Conservation (phyloP, 768 basidiomycete genomes). For the Tulasnella sp. region DNA sequence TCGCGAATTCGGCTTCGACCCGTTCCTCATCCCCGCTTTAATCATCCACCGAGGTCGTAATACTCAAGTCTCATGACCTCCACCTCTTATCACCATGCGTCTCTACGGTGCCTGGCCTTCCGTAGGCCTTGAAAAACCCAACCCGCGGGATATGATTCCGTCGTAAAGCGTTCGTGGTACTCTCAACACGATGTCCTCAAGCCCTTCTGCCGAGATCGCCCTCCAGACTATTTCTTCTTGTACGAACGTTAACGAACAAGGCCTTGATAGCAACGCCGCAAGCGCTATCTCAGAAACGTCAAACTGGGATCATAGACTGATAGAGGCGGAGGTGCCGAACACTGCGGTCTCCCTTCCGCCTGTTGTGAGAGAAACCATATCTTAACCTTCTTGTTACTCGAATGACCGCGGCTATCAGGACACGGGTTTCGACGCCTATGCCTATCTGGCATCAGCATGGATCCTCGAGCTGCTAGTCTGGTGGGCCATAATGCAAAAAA, state of each 20-base stretch:
- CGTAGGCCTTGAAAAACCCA: not conserved
- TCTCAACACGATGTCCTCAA: not conserved
- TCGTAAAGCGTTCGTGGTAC: not conserved
- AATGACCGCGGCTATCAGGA: conserved; percentile 11
- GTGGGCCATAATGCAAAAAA: not conserved
- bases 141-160: not conserved
- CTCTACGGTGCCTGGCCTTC: not conserved
- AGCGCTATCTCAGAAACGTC: not conserved
- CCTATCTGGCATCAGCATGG: conserved; percentile 28
- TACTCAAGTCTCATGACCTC: not conserved
- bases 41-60: not conserved
- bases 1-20: no score
- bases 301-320: not conserved
- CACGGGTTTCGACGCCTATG: conserved; percentile 33
- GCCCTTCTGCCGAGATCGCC: not conserved
- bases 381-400: not conserved
- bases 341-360: not conserved
- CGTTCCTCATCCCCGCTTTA: not conserved
- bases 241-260: not conserved
- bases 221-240: not conserved
- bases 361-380: not conserved
- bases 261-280: not conserved
- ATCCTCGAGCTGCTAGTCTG: conserved; percentile 30
- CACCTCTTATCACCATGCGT: conserved; percentile 3
- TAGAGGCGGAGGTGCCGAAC: not conserved